Base-by-base conservation (phyloP, 768 basidiomycete species). In the Lactarius hengduanensis region DNA sequence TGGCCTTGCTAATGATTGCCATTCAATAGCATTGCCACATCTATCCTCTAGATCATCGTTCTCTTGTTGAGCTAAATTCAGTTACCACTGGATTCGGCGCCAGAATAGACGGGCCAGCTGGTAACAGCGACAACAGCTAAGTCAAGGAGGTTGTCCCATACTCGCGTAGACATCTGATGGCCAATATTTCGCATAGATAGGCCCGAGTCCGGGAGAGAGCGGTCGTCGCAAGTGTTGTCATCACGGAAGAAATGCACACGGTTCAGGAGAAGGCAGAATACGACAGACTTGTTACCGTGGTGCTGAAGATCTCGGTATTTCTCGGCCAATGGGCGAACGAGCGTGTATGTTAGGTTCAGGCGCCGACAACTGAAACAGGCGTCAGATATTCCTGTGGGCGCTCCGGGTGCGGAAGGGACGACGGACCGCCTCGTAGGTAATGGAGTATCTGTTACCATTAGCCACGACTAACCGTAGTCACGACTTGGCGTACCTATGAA, bases 11-110 rank as follows among this genome's bases (percentile, higher is more conserved):
- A 26, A 96, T 81, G 69, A 97, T 94, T 5, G 95, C 95, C 81
- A 94, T 82, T 98, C 95, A 59, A 97, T 90, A 1, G 94, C 95
- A 72, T 95, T 97, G 6, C 96, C 95, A 1, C 94, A 87, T 63
- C 88, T 76, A 61, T 93, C 87, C 71, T 92, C 89, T 38, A 89
- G 74, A 71, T 91, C 89, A 62, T 87, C 86, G 66, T 89, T 87
- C 47, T 84, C 77, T 59, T 92, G 86, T 64, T 82, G 81, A 6
- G 86, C 89, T 62, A 83, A 81, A 22, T 80, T 75, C 45, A 93
- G 71, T 13, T n/a, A 91, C 73, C 32, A 78, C 79, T 2, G 82
- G 76, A 57, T 88, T n/a, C 88, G 6, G 90, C 91, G 9, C 92
- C 92, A 20, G 83, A 82, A 74, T 90, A 94, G 3, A 94, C 88